These are phyloP conservation scores for Gentiana dahurica DNA, from an alignment of 257 asterid species.

Conservation along the genomic window DNA sequence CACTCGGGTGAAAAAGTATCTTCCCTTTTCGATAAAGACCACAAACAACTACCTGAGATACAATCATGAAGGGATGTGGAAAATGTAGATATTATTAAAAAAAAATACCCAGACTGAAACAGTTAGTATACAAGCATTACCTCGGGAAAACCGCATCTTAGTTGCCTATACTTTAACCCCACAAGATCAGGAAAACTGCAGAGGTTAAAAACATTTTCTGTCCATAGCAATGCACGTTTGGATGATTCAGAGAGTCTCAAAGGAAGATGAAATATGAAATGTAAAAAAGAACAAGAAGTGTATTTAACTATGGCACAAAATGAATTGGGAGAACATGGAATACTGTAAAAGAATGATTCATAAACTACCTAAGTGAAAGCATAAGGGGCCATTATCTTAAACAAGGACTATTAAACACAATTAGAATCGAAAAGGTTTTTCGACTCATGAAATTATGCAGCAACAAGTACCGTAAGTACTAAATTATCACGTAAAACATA, in stretches of 20 bases:
- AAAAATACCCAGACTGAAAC: background rate
- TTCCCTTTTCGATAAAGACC: constrained; percentile 70
- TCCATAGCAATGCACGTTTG: constrained; percentile 12
- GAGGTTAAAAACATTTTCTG: constrained; percentile 97
- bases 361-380: background rate
- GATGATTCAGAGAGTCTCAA: background rate
- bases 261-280: background rate
- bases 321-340: background rate
- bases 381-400: background rate
- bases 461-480: too few relatives aligned
- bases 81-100: constrained; percentile 4
- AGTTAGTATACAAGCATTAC: constrained; percentile 21
- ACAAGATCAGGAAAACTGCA: constrained; percentile 67
- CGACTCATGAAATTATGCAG: too few relatives aligned
- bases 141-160: constrained; percentile 88
- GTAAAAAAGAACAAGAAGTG: background rate
- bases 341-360: background rate
- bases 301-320: background rate
- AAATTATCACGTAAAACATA: too few relatives aligned
- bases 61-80: constrained; percentile 5
- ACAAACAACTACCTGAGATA: constrained; percentile 72
- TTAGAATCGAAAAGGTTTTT: too few relatives aligned
- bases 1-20: constrained; percentile 80
- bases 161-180: constrained; percentile 59
- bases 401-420: too few relatives aligned